These are phyloP conservation scores for Talaromyces wortmannii DNA, from an alignment of 495 filamentous ascomycete species.

Conservation along the genomic window DNA sequence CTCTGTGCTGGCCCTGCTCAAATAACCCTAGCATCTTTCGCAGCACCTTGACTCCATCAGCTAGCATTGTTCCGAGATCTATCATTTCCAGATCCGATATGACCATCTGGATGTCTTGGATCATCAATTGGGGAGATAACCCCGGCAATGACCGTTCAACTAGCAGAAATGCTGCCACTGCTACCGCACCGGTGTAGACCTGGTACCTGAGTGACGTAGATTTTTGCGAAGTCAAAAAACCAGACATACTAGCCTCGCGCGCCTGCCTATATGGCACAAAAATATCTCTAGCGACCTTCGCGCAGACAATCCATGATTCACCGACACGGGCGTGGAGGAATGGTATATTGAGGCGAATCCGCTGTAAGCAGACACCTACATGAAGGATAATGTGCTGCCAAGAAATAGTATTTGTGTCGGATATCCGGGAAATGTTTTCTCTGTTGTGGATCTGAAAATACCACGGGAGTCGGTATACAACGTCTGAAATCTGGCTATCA, in stretches of 20 bases:
- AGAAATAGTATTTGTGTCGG: neutral
- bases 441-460: constrained; percentile 2
- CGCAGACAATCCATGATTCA: constrained; percentile 4
- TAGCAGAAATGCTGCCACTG: constrained; percentile 7
- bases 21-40: constrained; percentile 5
- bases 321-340: constrained; percentile 7
- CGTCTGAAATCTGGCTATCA: constrained; percentile 1
- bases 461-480: constrained; percentile 4
- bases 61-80: constrained; percentile 5
- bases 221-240: constrained; percentile 1
- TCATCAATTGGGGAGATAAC: constrained; percentile 5
- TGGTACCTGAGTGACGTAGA: constrained; percentile 4
- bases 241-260: constrained; percentile 1
- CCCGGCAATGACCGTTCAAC: constrained; percentile 8
- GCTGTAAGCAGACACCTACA: constrained; percentile 3
- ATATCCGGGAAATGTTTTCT: neutral
- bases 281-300: constrained; percentile 4
- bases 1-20: neutral
- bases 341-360: constrained; percentile 3
- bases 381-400: constrained; percentile 6
- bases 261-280: constrained; percentile 4
- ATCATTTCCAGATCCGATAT: constrained; percentile 6
- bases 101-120: constrained; percentile 7
- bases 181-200: constrained; percentile 4
- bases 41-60: constrained; percentile 6